These are phyloP conservation scores for Candida sithepensis DNA, from an alignment of 805 yeast genomes.

Conservation along the genomic window DNA sequence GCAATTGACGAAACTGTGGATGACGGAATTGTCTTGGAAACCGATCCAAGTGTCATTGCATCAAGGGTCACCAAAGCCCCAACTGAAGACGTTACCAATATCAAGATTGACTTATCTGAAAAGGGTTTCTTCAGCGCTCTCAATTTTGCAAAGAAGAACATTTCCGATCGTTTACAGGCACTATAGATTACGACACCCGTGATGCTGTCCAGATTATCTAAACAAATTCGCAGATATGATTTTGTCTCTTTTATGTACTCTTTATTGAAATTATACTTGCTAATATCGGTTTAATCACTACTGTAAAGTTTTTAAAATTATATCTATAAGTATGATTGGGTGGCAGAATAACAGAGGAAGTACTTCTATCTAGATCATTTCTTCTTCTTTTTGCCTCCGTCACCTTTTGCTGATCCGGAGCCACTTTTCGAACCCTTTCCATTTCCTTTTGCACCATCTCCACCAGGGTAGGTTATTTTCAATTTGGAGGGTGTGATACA, in stretches of 20 bases:
- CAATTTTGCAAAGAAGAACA: slow-evolving; percentile 78
- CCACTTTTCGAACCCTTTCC: slow-evolving; percentile 1
- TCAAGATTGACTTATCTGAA: slow-evolving; percentile 65
- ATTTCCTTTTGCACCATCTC: slow-evolving; percentile 21
- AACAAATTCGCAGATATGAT: too few relatives aligned
- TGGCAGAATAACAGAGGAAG: neutral
- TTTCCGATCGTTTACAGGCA: slow-evolving; percentile 39
- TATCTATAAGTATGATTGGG: neutral
- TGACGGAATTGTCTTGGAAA: slow-evolving; percentile 88
- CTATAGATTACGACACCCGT: slow-evolving; percentile 18
- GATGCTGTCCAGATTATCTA: too few relatives aligned
- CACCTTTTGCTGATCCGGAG: slow-evolving; percentile 11
- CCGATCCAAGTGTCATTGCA: slow-evolving; percentile 82
- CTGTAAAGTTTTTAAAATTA: neutral
- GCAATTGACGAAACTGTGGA: slow-evolving; percentile 91
- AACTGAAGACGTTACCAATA: slow-evolving; percentile 54
- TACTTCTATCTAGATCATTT: slow-evolving; percentile 7
- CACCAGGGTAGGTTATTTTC: slow-evolving; percentile 58
- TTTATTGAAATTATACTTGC: neutral
- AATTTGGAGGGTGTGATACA: slow-evolving; percentile 69
- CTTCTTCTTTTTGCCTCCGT: slow-evolving; percentile 18
- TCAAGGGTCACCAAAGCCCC: slow-evolving; percentile 91
- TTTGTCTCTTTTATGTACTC: neutral
- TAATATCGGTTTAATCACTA: neutral
- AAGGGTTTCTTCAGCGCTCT: slow-evolving; percentile 80